These are phyloP conservation scores for Blastobotrys chiropterorum DNA, from an alignment of 805 yeast species.

Conservation along the genomic window DNA sequence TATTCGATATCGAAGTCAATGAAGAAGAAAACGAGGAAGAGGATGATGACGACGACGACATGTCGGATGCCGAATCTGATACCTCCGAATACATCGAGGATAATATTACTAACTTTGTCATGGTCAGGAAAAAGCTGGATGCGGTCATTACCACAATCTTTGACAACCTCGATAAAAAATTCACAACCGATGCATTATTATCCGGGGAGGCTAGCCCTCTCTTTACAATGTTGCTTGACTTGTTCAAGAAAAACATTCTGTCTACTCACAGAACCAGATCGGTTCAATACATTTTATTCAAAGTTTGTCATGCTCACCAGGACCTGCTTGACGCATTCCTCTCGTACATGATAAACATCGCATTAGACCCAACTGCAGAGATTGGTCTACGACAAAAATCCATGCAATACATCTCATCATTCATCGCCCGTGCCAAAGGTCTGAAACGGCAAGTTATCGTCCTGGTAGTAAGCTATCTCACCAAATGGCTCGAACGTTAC, in stretches of 20 bases:
- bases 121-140: slow-evolving; percentile 66
- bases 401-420: slow-evolving; percentile 86
- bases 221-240: slow-evolving; percentile 66
- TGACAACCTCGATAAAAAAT: slow-evolving; percentile 41
- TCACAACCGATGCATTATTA: slow-evolving; percentile 46
- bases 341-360: slow-evolving; percentile 74
- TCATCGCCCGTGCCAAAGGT: slow-evolving; percentile 77
- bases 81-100: slow-evolving; percentile 30
- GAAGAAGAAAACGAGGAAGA: slow-evolving; percentile 30
- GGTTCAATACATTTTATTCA: slow-evolving; percentile 78
- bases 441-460: slow-evolving; percentile 66
- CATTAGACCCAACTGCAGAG: slow-evolving; percentile 63
- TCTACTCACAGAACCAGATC: slow-evolving; percentile 91
- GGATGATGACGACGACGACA: slow-evolving; percentile 32
- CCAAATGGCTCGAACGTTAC: slow-evolving; percentile 78
- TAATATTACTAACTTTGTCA: slow-evolving; percentile 26
- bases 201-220: slow-evolving; percentile 60
- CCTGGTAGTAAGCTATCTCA: slow-evolving; percentile 74
- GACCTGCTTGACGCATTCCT: slow-evolving; percentile 81
- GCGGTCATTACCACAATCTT: slow-evolving; percentile 55
- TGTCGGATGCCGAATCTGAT: slow-evolving; percentile 29
- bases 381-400: slow-evolving; percentile 78
- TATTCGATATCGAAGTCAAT: slow-evolving; percentile 26
- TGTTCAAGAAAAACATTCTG: slow-evolving; percentile 74
- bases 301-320: slow-evolving; percentile 71